Base-by-base conservation (phyloP, 352 stramenopile species). In the Globisporangium orthogonon region DNA sequence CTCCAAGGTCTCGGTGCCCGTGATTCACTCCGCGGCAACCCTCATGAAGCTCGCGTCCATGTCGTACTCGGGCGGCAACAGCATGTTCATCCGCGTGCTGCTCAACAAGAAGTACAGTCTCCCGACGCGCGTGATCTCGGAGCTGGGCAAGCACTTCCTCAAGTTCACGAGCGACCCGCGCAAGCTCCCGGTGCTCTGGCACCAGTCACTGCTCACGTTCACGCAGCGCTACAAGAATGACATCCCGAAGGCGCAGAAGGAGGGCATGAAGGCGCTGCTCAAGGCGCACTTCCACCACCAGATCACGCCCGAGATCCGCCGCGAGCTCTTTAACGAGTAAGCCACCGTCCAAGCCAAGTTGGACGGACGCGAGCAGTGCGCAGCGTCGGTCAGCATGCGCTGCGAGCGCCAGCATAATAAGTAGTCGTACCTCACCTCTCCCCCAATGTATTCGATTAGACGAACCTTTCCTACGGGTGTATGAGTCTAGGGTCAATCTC, bases 71-170 rank as follows among this genome's bases (percentile, higher is more conserved):
- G 97, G 96, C 52, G 95, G 95, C 50, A 97, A 97, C 55, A 99
- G 93, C 18, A 96, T 99, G 60, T 99, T 99, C 66, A 98, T 99
- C 62, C 90, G 86, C 45, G 90, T 98, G 35, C 79, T 99, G 13
- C 83, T 99, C 31, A 98, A 99, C 82, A 99, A 99, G 74, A 99
- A 99, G 78, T 99, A 99, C 80, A 97, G 94, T 53, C 79, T 99
- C 39, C 97, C 98, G 5, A 97, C 93, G 56, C 86, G 88, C 41
- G 97, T 99, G 30, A 98, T 99, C 71, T 79, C 82, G 40, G 95
- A 95, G 61, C 77, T 99, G 48, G 95, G 97, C 45, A 82, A 93
- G 64, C 95, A 99, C 74, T 99, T 99, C 76, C 65, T 94, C 33
- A 73, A 71, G 48, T 99, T 99, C 73, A 87, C 87, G 58, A 62